phyloP scores from a whole-genome alignment of 2,329 filamentous ascomycete species.

The Thielaviopsis musarum region DNA sequence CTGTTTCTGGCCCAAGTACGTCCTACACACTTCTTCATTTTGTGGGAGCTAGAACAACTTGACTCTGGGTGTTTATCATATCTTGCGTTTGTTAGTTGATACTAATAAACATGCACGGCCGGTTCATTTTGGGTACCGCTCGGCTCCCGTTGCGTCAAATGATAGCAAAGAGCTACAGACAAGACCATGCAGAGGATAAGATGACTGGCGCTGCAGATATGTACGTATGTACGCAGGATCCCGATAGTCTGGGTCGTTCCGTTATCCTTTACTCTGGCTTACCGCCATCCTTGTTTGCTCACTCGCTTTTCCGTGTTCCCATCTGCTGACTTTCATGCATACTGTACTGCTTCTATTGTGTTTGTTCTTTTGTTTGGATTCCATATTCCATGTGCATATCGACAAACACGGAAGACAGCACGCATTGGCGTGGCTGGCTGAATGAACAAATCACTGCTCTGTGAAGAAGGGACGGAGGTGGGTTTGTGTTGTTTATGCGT shows the following conservation, averaged over 20 bases:
- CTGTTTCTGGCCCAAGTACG: too few species aligned
- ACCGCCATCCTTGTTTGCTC: background rate
- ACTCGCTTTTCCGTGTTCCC: background rate
- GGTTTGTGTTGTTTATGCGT: background rate
- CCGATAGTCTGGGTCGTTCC: background rate
- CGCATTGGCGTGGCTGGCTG: background rate
- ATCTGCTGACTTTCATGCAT: background rate
- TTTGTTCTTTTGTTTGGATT: background rate
- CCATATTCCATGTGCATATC: background rate
- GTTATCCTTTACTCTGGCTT: background rate
- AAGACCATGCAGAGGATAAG: background rate
- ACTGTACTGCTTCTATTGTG: background rate
- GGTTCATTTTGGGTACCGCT: too few species aligned
- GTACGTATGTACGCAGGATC: background rate
- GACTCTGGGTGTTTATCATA: too few species aligned
- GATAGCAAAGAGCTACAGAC: too few species aligned
- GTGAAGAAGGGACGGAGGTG: background rate
- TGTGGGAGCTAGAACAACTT: too few species aligned
- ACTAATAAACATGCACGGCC: too few species aligned
- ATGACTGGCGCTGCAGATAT: background rate
- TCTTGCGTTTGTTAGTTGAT: too few species aligned
- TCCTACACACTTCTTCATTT: too few species aligned
- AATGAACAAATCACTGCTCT: background rate
- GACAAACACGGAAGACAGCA: background rate
- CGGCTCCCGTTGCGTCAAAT: too few species aligned